A percentile compares a stretch with the other conserved stretches of the same genome.
Evolutionary conservation across 2,329 filamentous ascomycete genomes (phyloP).

Genomic region (Aurifilum marmelostoma): DNA sequence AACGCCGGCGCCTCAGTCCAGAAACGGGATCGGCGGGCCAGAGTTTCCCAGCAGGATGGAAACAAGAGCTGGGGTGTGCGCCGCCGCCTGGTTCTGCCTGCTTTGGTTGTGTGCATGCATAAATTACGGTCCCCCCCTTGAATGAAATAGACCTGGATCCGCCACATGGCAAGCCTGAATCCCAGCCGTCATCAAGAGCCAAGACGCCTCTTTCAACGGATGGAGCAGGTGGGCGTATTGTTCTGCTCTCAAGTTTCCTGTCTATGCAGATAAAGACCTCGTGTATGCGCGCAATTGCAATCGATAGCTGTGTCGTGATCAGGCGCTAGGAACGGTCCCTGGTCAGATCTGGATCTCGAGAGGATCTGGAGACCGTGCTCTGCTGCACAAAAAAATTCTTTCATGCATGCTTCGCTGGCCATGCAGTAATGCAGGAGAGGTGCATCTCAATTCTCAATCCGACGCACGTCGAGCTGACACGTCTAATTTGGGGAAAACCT

Average conservation of each 20-base stretch:
- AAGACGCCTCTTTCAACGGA: background rate
- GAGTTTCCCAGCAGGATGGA: conserved; percentile 8
- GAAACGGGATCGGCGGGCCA: conserved; percentile 3
- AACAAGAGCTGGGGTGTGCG: background rate
- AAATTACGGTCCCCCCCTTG: background rate
- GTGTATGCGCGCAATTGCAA: background rate
- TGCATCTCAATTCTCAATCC: conserved; percentile 13
- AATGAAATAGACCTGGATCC: background rate
- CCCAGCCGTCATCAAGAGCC: background rate
- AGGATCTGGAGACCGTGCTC: background rate
- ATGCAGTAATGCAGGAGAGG: conserved; percentile 25
- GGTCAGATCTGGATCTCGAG: background rate
- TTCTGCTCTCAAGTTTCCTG: background rate
- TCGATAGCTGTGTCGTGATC: background rate
- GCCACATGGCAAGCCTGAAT: conserved; percentile 4
- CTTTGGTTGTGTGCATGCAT: background rate
- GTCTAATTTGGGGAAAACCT: background rate
- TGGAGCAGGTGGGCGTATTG: background rate
- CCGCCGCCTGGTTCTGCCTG: background rate
- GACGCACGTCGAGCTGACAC: background rate
- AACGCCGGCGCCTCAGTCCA: background rate
- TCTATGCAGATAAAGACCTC: background rate
- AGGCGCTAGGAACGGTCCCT: background rate
- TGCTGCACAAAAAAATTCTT: background rate
- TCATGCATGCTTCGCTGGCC: conserved; percentile 22